Conservation (phyloP, 768 basidiomycete species). For the Candolleomyces efflorescens region DNA sequence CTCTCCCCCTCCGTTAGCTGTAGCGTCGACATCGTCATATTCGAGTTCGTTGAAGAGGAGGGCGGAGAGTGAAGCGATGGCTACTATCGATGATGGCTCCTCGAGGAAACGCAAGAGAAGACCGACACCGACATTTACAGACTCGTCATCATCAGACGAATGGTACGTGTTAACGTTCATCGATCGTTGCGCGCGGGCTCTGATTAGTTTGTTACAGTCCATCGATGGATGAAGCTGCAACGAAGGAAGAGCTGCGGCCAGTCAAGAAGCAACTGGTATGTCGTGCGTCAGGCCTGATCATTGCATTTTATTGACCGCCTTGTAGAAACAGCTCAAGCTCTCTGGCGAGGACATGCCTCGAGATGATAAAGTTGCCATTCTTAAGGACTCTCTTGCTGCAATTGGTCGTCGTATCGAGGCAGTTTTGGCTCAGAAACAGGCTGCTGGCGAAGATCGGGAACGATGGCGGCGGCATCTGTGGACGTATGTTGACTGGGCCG, state of each 20-base stretch:
- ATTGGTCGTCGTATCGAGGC: conserved; percentile 90
- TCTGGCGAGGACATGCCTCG: conserved; percentile 91
- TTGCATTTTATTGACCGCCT: conserved; percentile 7
- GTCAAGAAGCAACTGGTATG: conserved; percentile 93
- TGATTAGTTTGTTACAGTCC: conserved; percentile 45
- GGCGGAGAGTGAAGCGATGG: conserved; percentile 82
- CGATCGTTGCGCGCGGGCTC: neutral
- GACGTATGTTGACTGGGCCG: conserved; percentile 61
- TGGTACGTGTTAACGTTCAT: conserved; percentile 51
- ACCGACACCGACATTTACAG: conserved; percentile 95
- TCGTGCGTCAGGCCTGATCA: conserved; percentile 10
- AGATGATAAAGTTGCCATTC: conserved; percentile 92
- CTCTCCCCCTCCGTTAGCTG: conserved; percentile 71
- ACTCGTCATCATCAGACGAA: conserved; percentile 89
- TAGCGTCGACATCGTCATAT: conserved; percentile 65
- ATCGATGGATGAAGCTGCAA: conserved; percentile 90
- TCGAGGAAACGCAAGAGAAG: conserved; percentile 81
- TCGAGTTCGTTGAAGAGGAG: conserved; percentile 63
- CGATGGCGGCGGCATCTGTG: conserved; percentile 94
- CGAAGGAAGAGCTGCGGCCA: conserved; percentile 93
- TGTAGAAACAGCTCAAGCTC: conserved; percentile 89
- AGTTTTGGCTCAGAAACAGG: conserved; percentile 72
- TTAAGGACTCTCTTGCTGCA: conserved; percentile 92
- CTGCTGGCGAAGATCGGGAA: conserved; percentile 76
- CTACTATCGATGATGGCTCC: conserved; percentile 70